Conservation (phyloP, 768 basidiomycete species). For the Kwoniella sp. region DNA sequence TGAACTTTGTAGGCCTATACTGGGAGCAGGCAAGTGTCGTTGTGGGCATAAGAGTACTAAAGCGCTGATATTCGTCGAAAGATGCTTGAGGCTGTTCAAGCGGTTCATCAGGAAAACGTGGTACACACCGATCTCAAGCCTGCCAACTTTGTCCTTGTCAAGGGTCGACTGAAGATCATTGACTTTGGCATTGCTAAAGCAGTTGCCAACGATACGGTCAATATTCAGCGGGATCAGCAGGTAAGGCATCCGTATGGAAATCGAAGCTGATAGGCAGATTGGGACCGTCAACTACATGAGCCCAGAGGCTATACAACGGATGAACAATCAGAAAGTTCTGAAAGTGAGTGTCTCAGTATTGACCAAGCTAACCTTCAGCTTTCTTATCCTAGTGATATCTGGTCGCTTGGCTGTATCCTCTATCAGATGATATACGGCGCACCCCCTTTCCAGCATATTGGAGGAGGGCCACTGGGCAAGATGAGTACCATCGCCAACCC, state of each 20-base stretch:
- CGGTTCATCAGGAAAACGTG: constrained; percentile 97
- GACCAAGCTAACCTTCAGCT: constrained; percentile 51
- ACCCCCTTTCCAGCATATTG: constrained; percentile 83
- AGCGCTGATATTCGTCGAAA: constrained; percentile 47
- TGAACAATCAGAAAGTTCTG: constrained; percentile 69
- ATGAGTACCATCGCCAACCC: constrained; percentile 89
- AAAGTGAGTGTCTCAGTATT: constrained; percentile 57
- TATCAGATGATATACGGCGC: constrained; percentile 98
- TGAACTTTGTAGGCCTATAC: constrained; percentile 91
- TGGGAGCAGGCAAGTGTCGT: constrained; percentile 79
- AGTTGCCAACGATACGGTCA: constrained; percentile 96
- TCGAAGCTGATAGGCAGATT: constrained; percentile 56
- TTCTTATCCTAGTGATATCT: constrained; percentile 91
- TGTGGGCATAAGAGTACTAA: background rate
- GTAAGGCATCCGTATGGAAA: constrained; percentile 51
- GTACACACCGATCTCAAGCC: constrained; percentile 98
- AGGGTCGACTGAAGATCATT: constrained; percentile 91
- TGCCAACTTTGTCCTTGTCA: constrained; percentile 94
- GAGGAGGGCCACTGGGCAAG: constrained; percentile 63
- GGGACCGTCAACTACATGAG: constrained; percentile 99
- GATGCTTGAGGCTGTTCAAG: constrained; percentile 98
- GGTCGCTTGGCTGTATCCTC: constrained; percentile 95
- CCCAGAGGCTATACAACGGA: constrained; percentile 82
- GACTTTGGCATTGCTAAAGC: constrained; percentile 99
- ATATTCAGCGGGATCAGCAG: constrained; percentile 94